Evolutionary conservation across 2,329 filamentous ascomycete species (phyloP).

Genomic region (Emmonsiellopsis sp.): DNA sequence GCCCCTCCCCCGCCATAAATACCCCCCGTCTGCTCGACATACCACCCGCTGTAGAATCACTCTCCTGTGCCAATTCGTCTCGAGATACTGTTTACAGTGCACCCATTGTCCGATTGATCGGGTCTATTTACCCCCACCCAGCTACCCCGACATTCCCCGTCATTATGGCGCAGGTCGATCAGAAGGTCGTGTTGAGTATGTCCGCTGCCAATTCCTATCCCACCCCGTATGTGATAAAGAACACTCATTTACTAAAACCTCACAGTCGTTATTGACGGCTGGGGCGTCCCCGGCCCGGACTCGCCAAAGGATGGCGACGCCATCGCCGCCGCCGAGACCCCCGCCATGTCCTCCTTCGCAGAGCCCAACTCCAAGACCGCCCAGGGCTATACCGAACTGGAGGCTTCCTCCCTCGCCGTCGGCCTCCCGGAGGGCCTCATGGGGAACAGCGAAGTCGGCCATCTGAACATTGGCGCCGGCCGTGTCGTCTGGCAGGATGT

Average conservation of each 20-base stretch:
- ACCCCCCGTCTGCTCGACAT: neutral
- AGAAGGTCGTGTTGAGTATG: conserved; percentile 60
- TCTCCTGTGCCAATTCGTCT: neutral
- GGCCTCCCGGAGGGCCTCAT: conserved; percentile 94
- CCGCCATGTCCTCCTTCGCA: conserved; percentile 82
- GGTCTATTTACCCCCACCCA: neutral
- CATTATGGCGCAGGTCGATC: conserved; percentile 57
- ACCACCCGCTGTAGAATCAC: neutral
- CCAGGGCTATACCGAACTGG: conserved; percentile 82
- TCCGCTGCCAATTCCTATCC: conserved; percentile 14
- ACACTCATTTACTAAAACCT: conserved; percentile 19
- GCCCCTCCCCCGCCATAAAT: neutral
- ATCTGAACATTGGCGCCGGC: conserved; percentile 96
- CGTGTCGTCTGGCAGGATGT: conserved; percentile 98
- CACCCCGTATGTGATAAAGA: conserved; percentile 13
- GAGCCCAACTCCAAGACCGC: conserved; percentile 57
- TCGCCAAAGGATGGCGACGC: conserved; percentile 88
- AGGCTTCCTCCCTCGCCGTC: conserved; percentile 91
- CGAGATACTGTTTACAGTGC: neutral
- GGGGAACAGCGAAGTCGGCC: conserved; percentile 98
- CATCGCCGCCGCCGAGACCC: conserved; percentile 86
- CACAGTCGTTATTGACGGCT: conserved; percentile 96
- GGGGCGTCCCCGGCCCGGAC: conserved; percentile 74
- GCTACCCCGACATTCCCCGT: conserved; percentile 8
- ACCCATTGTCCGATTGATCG: conserved; percentile 1